Percentiles rank a stretch among this genome's conserved stretches.
Evolutionary conservation across 2,329 filamentous ascomycete genomes (phyloP).

Genomic region (Apiospora rasikravindrae): DNA sequence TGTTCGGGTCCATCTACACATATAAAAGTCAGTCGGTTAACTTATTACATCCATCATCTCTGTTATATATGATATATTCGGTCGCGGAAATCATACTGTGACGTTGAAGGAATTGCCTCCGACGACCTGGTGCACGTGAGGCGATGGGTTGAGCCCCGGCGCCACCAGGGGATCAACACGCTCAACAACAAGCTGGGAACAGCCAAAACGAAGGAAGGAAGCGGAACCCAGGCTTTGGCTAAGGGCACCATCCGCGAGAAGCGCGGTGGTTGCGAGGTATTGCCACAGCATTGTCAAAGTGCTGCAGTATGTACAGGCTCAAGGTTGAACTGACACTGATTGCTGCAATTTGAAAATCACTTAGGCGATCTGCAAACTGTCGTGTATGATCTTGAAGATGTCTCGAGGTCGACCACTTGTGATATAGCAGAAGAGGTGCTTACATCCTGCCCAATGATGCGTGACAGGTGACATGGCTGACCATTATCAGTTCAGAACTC

Average conservation of each 20-base stretch:
- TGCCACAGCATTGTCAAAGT: background rate
- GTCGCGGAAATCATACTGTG: conserved; percentile 55
- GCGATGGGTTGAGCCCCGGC: conserved; percentile 55
- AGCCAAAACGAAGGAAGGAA: conserved; percentile 33
- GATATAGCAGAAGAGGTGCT: background rate
- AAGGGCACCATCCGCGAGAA: background rate
- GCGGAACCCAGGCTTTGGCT: conserved; percentile 18
- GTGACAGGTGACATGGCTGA: too few species aligned
- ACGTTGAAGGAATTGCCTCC: conserved; percentile 67
- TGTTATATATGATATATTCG: background rate
- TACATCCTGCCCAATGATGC: background rate
- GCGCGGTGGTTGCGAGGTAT: background rate
- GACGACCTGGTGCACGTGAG: conserved; percentile 66
- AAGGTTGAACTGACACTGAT: background rate
- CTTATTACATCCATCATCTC: background rate
- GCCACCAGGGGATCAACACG: conserved; percentile 65
- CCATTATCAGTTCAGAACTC: background rate
- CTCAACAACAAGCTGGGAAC: conserved; percentile 39
- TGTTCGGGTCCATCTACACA: conserved; percentile 41
- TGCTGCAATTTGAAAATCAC: background rate
- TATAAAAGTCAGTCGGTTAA: background rate
- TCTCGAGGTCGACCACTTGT: background rate
- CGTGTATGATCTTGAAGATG: too few species aligned
- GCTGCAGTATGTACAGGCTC: background rate
- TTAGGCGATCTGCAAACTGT: background rate